Evolutionary conservation across 75 land plant species (phyloP).

Genomic region (Gnetum montanum): DNA sequence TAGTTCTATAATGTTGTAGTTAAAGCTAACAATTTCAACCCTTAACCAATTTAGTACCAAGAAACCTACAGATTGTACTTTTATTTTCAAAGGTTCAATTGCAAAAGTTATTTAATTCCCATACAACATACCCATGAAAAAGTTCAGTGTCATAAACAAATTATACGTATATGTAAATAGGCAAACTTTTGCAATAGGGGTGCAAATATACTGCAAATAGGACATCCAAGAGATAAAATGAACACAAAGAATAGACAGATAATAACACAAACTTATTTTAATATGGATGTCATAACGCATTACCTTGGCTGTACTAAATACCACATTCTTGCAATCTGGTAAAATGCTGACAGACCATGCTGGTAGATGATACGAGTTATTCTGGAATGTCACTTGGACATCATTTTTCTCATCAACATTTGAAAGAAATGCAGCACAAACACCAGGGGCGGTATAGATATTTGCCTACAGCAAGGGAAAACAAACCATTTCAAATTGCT

Average conservation of each 20-base stretch:
- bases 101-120: too few species aligned
- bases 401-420: slow-evolving; percentile 56
- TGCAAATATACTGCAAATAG: not conserved
- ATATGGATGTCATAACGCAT: too few species aligned
- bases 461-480: slow-evolving; percentile 56
- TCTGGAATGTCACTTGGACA: slow-evolving; percentile 28
- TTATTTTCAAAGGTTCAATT: too few species aligned
- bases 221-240: not conserved
- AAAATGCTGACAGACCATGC: slow-evolving; percentile 92
- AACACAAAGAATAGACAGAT: too few species aligned
- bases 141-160: too few species aligned
- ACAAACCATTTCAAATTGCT: not conserved
- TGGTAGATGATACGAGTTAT: slow-evolving; percentile 53
- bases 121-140: too few species aligned
- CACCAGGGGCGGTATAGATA: slow-evolving; percentile 38
- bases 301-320: slow-evolving; percentile 76
- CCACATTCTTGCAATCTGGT: slow-evolving; percentile 78
- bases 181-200: too few species aligned
- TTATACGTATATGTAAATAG: not conserved
- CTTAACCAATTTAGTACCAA: too few species aligned
- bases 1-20: too few species aligned
- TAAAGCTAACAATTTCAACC: too few species aligned
- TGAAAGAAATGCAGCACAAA: slow-evolving; percentile 66
- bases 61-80: too few species aligned
- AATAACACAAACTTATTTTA: too few species aligned